Base-by-base conservation (phyloP, 2,329 filamentous ascomycete species). In the Penicillium sp. region DNA sequence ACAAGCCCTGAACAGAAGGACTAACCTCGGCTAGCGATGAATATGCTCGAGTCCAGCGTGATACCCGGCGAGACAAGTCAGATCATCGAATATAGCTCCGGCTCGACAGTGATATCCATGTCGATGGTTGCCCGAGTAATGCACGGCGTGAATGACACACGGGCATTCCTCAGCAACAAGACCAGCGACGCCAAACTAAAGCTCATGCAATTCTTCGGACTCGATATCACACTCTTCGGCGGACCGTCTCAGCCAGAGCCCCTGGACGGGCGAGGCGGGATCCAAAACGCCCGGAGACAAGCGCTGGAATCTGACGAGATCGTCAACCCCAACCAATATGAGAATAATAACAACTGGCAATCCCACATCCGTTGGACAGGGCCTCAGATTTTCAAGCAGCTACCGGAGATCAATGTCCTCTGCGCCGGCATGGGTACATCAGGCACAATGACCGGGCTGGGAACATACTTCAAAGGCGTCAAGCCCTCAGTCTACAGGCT, bases 61-160 rank as follows among this genome's bases (percentile, higher is more conserved):
- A 67, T 73, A 2, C 73, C 77, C 0, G 75, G 70, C 11, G 67
- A 77, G 58, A 82, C 80, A 2, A 72, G 81, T 46, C 79, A 79
- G 0, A 77, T 86, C 18, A 78, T 86, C 47, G 84, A 87, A 61
- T 83, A 83, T 53, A 86, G 82, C 65, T 86, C 83, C 1, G 84
- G 84, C 0, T 86, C 83, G 1, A 87, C 84, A 0, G 83, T 86
- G 5, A 77, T 86, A 27, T 86, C 84, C 1, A 80, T 86, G 79
- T 78, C 80, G 0, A 75, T 86, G 62, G 75, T 83, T 9, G 77
- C 80, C 0, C 73, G 83, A 14, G 79, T 81, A 1, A 73, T 81
- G 49, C 78, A 83, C 55, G 78, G 76, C 2, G 71, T 83, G 14
- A 64, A 78, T 1, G 81, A 86, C 55, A 78, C 80, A 0, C 70